Evolutionary conservation across 108 stramenopile species (phyloP), one percentile per base, ranked within the genome.

Genomic region (Phaeodactylum tricornutum): DNA sequence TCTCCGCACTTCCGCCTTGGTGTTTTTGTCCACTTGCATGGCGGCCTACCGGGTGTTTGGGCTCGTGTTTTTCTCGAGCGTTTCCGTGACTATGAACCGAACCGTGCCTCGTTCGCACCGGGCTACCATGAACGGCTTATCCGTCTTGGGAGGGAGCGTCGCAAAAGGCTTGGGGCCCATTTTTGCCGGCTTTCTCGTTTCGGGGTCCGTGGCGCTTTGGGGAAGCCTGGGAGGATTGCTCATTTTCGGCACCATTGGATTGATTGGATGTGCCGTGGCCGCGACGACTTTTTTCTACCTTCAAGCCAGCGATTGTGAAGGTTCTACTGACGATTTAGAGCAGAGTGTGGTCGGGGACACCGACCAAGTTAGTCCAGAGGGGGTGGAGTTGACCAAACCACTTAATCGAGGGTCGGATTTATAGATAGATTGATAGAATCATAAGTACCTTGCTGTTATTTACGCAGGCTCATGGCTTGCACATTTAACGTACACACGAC

Each of bases 51-150:
- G 68, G 43, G 39, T 64, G 6, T 77, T 77, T 46, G 38, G 52
- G 12, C 66, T 55, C 9, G 32, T 78, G 20, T 72, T 68, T 31
- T 74, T 85, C 50, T 66, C 79, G 12, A 55, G 43, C 41, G 62
- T 77, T 22, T 62, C 79, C 12, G 61, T 85, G 15, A 35, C 71
- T 19, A 63, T 63, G 5, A 85, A 85, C 37, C 44, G 64, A 34
- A 76, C 84, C 17, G 84, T 85, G 2, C 61, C 67, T 11, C 43
- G 55, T 11, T 53, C 67, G 16, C 66, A 69, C 31, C 61, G 84
- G 24, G 75, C 71, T 17, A 72, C 74, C 4, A 70, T 77, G 84
- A 81, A 85, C 52, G 84, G 79, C 9, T 45, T 85, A 0, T 50
- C 64, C 3, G 63, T 72, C 25, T 30, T 85, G 14, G 84, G 76